phyloP scores from a whole-genome alignment of 2,329 filamentous ascomycete genomes.

The Furcasterigmium furcatum region DNA sequence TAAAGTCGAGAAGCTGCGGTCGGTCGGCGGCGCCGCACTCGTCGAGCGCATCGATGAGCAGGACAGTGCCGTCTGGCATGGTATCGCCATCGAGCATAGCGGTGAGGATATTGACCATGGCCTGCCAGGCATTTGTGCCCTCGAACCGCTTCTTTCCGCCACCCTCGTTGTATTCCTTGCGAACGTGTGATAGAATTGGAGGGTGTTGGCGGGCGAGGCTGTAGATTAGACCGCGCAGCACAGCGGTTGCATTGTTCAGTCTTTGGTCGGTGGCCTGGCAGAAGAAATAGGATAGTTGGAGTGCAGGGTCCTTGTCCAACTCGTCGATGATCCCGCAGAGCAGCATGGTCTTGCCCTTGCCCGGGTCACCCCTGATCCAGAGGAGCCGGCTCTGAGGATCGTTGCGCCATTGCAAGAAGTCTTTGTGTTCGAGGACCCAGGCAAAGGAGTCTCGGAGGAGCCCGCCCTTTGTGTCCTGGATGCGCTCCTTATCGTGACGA shows the following conservation, averaged over 20 bases:
- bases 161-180: conserved; percentile 4
- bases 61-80: conserved; percentile 1
- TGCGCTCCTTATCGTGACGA: conserved; percentile 26
- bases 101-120: conserved; percentile 17
- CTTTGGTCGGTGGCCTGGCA: conserved; percentile 33
- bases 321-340: conserved; percentile 33
- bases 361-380: conserved; percentile 33
- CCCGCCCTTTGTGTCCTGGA: conserved; percentile 29
- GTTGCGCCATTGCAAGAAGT: conserved; percentile 21
- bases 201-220: conserved; percentile 21
- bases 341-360: conserved; percentile 42
- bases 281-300: conserved; percentile 33
- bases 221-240: conserved; percentile 40
- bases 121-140: conserved; percentile 16
- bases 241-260: conserved; percentile 32
- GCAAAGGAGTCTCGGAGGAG: conserved; percentile 24
- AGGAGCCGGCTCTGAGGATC: conserved; percentile 18
- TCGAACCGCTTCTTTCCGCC: conserved; percentile 13
- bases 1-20: conserved; percentile 9
- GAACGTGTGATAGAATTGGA: conserved; percentile 3
- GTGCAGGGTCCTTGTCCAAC: conserved; percentile 12
- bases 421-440: conserved; percentile 27
- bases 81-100: conserved; percentile 23
- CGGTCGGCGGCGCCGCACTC: conserved; percentile 4
- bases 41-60: conserved; percentile 27